Conservation (phyloP, 2,329 filamentous ascomycete species). For the Apiospora phragmitis region DNA sequence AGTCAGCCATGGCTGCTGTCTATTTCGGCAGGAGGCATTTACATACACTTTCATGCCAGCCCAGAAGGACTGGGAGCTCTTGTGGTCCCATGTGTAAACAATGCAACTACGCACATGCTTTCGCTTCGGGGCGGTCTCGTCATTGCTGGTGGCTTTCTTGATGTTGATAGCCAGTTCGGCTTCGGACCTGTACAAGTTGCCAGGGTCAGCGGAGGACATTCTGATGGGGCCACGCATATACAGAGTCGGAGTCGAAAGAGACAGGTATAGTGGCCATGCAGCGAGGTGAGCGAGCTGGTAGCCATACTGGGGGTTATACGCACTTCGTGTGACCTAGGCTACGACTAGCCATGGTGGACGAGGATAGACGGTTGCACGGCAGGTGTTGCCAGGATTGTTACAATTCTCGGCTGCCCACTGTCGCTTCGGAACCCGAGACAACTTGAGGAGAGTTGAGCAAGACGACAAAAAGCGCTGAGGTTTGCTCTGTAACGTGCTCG, state of each 20-base stretch:
- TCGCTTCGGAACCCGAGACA: neutral
- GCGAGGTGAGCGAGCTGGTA: neutral
- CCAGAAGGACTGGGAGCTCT: slow-evolving; percentile 94
- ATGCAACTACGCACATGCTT: slow-evolving; percentile 99
- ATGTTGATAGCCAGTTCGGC: slow-evolving; percentile 70
- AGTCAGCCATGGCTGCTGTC: neutral
- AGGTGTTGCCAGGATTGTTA: neutral
- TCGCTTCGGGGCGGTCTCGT: slow-evolving; percentile 68
- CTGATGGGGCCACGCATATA: neutral
- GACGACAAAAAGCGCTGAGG: neutral
- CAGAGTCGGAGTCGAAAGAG: neutral
- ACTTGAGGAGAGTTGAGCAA: neutral
- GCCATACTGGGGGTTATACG: slow-evolving; percentile 16
- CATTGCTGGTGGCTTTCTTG: slow-evolving; percentile 67
- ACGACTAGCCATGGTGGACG: slow-evolving; percentile 31
- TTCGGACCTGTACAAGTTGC: slow-evolving; percentile 54
- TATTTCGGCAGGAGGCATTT: neutral
- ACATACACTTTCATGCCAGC: slow-evolving; percentile 95
- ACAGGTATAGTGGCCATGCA: neutral
- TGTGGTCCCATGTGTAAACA: slow-evolving; percentile 99
- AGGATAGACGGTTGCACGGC: slow-evolving; percentile 12
- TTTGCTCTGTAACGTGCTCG: neutral
- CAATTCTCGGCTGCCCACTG: neutral
- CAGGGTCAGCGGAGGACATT: slow-evolving; percentile 5
- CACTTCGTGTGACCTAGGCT: slow-evolving; percentile 36